Evolutionary conservation across 164 flowering plant species (phyloP).

Genomic region (Vitis cinerea): DNA sequence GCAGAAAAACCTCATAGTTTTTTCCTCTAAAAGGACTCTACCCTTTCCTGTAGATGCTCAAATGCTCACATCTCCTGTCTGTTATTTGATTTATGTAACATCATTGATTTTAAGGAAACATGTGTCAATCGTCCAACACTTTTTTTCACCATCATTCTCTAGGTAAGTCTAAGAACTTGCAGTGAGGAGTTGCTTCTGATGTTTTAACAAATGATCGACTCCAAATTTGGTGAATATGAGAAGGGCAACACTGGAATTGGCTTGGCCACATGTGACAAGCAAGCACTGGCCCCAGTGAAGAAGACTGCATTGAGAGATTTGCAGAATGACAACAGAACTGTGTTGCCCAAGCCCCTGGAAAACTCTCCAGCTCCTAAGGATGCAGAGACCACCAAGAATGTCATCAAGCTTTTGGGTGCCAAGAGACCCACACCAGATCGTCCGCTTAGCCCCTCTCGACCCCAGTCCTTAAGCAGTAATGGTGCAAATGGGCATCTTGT

Average conservation of each 20-base stretch:
- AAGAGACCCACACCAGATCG: constrained; percentile 2
- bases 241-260: neutral
- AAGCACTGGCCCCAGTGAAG: neutral
- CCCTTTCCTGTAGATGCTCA: no score
- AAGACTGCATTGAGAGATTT: neutral
- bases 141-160: no score
- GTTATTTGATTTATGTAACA: no score
- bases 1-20: no score
- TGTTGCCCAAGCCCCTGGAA: neutral
- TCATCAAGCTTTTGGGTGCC: neutral
- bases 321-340: neutral
- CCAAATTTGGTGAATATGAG: neutral
- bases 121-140: no score
- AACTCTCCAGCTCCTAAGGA: constrained; percentile 2
- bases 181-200: no score
- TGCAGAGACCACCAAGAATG: neutral
- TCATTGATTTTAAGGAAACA: no score
- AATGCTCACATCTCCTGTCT: no score
- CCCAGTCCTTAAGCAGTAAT: neutral
- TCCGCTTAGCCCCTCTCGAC: neutral
- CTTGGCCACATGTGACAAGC: neutral
- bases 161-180: no score
- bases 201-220: no score
- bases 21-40: no score
- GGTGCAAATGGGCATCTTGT: constrained; percentile 3